These are phyloP conservation scores for Backusella psychrophila DNA, from an alignment of 192 early-diverging fungal genomes.

Conservation along the genomic window DNA sequence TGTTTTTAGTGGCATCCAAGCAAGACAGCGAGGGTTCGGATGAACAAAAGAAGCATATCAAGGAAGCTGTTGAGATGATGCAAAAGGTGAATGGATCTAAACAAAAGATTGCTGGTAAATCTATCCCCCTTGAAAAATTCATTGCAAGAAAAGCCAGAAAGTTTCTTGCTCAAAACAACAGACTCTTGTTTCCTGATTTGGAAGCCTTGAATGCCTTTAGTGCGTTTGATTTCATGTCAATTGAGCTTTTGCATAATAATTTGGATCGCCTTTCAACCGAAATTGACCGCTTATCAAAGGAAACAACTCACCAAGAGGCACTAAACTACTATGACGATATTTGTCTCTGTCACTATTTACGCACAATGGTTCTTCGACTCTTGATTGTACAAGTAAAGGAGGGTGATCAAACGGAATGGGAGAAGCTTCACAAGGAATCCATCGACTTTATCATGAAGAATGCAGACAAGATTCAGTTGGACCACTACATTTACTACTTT, in stretches of 20 bases:
- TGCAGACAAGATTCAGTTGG: slow-evolving; percentile 55
- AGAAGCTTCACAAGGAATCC: slow-evolving; percentile 29
- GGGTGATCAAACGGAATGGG: slow-evolving; percentile 13
- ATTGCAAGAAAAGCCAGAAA: slow-evolving; percentile 81
- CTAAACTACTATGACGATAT: slow-evolving; percentile 75
- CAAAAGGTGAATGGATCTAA: slow-evolving; percentile 59
- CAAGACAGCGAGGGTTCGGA: slow-evolving; percentile 39
- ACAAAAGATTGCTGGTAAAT: slow-evolving; percentile 85
- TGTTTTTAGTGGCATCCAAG: slow-evolving; percentile 38
- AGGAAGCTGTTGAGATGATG: slow-evolving; percentile 55
- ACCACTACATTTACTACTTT: slow-evolving; percentile 62
- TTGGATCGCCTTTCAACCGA: slow-evolving; percentile 45
- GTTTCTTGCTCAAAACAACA: slow-evolving; percentile 61
- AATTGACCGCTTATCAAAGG: slow-evolving; percentile 34
- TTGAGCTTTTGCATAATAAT: slow-evolving; percentile 38
- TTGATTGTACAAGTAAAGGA: slow-evolving; percentile 45
- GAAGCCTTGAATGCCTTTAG: slow-evolving; percentile 77
- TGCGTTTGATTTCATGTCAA: slow-evolving; percentile 71
- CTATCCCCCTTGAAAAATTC: slow-evolving; percentile 86
- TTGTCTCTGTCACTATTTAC: slow-evolving; percentile 69
- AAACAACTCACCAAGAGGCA: slow-evolving; percentile 30
- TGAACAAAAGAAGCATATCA: slow-evolving; percentile 10
- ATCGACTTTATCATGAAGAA: slow-evolving; percentile 49
- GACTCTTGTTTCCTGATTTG: slow-evolving; percentile 71
- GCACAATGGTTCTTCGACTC: slow-evolving; percentile 64